phyloP scores from a whole-genome alignment of 208 protist genomes.

The Trypanosoma avium region DNA sequence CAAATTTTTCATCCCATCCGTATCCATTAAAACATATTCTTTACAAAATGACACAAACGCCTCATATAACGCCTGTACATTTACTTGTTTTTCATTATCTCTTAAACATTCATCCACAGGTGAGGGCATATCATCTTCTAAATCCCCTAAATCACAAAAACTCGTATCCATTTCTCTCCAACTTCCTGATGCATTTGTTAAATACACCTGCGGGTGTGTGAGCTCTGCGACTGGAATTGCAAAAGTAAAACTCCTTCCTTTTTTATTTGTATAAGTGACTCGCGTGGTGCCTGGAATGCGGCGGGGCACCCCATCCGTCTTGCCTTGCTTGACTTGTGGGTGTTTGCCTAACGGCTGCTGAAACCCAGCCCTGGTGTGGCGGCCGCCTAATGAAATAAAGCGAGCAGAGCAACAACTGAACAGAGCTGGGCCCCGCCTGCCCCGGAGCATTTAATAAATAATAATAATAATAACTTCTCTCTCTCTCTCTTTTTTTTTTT shows the following conservation, averaged over 20 bases:
- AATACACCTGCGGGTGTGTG: constrained; percentile 64
- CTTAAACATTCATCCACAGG: constrained; percentile 58
- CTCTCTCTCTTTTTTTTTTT: too few relatives aligned
- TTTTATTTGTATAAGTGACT: constrained; percentile 82
- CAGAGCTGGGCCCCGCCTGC: neutral
- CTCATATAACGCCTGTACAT: constrained; percentile 34
- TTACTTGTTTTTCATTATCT: constrained; percentile 24
- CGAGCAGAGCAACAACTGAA: neutral
- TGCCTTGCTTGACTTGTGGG: constrained; percentile 63
- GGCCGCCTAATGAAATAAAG: constrained; percentile 34
- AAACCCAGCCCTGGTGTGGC: constrained; percentile 37
- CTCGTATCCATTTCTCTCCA: constrained; percentile 82
- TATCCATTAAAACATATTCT: constrained; percentile 88
- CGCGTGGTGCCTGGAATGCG: constrained; percentile 83
- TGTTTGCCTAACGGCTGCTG: constrained; percentile 32
- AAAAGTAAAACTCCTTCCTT: constrained; percentile 81
- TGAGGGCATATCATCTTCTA: constrained; percentile 84
- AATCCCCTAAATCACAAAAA: constrained; percentile 74
- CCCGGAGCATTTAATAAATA: constrained; percentile 17
- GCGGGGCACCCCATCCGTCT: constrained; percentile 32
- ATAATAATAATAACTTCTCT: too few relatives aligned
- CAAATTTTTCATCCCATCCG: constrained; percentile 74
- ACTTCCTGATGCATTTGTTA: constrained; percentile 28
- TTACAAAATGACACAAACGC: constrained; percentile 64
- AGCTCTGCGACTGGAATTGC: constrained; percentile 75